Evolutionary conservation across 768 basidiomycete genomes (phyloP).

Genomic region (Boletus insuetus): DNA sequence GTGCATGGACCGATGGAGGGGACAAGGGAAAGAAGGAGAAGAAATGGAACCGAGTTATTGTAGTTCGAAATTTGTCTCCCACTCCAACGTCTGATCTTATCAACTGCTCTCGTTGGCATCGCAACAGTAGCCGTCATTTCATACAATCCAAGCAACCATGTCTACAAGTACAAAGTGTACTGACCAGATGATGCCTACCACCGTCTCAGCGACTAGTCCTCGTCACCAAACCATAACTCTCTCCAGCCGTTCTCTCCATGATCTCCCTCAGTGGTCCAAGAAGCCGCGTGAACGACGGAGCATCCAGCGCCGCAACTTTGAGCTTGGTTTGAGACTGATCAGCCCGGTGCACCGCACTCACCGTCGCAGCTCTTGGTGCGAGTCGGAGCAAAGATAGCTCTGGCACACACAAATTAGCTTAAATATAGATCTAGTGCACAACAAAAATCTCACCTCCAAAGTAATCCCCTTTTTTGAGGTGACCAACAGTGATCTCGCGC

Average conservation of each 20-base stretch:
- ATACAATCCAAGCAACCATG: neutral
- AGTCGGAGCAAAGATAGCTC: constrained; percentile 88
- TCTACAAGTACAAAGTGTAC: neutral
- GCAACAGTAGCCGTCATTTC: constrained; percentile 14
- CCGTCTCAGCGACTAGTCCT: constrained; percentile 32
- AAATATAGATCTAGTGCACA: neutral
- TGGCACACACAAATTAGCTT: constrained; percentile 33
- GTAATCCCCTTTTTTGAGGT: constrained; percentile 88
- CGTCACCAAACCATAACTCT: constrained; percentile 51
- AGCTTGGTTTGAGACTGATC: constrained; percentile 59
- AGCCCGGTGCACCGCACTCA: constrained; percentile 63
- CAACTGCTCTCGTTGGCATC: constrained; percentile 27
- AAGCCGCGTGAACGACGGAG: constrained; percentile 89
- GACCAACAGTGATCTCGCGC: constrained; percentile 70
- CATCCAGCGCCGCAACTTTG: constrained; percentile 91
- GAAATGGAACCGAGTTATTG: neutral
- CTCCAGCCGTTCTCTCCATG: constrained; percentile 88
- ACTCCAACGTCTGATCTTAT: constrained; percentile 6
- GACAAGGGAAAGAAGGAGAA: neutral
- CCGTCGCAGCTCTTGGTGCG: constrained; percentile 94
- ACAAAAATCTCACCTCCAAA: constrained; percentile 76
- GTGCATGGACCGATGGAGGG: constrained; percentile 9
- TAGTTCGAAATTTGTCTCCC: constrained; percentile 3
- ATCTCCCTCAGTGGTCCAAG: constrained; percentile 90
- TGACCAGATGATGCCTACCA: neutral